phyloP scores from a whole-genome alignment of 768 basidiomycete genomes.

The Hericium rajendrae region DNA sequence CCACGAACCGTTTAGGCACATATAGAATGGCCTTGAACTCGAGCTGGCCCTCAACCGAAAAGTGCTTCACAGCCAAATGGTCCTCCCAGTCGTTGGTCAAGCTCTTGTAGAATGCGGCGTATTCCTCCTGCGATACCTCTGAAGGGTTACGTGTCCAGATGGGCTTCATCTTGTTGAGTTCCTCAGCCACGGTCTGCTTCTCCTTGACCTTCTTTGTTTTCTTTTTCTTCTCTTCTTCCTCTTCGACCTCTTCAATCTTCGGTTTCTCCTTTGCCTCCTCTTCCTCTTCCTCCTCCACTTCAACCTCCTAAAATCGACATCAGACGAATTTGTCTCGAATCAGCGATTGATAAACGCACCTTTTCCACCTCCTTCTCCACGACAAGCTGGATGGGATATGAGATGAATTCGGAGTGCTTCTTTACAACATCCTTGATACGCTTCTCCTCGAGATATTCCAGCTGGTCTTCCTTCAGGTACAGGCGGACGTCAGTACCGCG shows the following conservation, averaged over 20 bases:
- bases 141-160: constrained; percentile 98
- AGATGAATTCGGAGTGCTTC: constrained; percentile 99
- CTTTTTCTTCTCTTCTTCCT: constrained; percentile 59
- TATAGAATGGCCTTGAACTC: constrained; percentile 99
- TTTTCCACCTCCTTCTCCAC: constrained; percentile 99
- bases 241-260: constrained; percentile 65
- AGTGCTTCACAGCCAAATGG: constrained; percentile 98
- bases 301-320: constrained; percentile 57
- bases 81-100: constrained; percentile 99
- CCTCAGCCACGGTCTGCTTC: constrained; percentile 78
- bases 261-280: constrained; percentile 73
- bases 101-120: constrained; percentile 96
- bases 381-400: constrained; percentile 97
- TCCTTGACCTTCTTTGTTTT: constrained; percentile 37
- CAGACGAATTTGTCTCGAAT: constrained; percentile 1
- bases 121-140: constrained; percentile 90
- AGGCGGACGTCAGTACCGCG: constrained; percentile 91
- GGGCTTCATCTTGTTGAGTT: constrained; percentile 99
- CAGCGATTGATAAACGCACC: constrained; percentile 37
- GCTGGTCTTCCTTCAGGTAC: constrained; percentile 96
- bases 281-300: constrained; percentile 49
- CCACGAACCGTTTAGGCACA: constrained; percentile 81
- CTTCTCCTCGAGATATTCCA: constrained; percentile 99
- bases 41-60: constrained; percentile 99
- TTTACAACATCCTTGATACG: constrained; percentile 99